A percentile compares a stretch with the other conserved stretches of the same genome.
phyloP scores from a whole-genome alignment of 306 rosid genomes.

The Erythrophleum fordii region DNA sequence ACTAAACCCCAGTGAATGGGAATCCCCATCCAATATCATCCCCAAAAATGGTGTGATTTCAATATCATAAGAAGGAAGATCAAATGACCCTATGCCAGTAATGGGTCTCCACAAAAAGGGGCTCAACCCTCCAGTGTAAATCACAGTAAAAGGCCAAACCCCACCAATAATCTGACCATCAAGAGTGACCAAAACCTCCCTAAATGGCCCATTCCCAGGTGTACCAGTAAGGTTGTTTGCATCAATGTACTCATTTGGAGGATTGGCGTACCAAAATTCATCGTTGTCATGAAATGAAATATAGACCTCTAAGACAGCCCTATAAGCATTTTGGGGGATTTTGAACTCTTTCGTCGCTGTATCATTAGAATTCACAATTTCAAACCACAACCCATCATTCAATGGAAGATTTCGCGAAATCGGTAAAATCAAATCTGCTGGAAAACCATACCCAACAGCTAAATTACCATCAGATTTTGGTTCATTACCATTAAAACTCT shows the following conservation, averaged over 20 bases:
- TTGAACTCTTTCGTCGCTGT: slow-evolving; percentile 54
- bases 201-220: too few relatives aligned
- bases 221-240: slow-evolving; percentile 62
- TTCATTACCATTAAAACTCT: slow-evolving; percentile 7
- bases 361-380: slow-evolving; percentile 56
- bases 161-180: slow-evolving; percentile 69
- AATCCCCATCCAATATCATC: too few relatives aligned
- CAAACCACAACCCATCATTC: too few relatives aligned
- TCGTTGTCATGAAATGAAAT: slow-evolving; percentile 94
- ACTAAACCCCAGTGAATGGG: slow-evolving; percentile 60
- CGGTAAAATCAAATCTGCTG: slow-evolving; percentile 85
- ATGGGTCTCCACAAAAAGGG: slow-evolving; percentile 90
- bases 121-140: slow-evolving; percentile 80
- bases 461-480: slow-evolving; percentile 28
- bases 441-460: slow-evolving; percentile 40
- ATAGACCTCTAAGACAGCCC: slow-evolving; percentile 89
- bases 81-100: too few relatives aligned
- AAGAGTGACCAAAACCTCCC: slow-evolving; percentile 80
- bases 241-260: slow-evolving; percentile 61
- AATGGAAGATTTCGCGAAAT: slow-evolving; percentile 65
- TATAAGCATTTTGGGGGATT: slow-evolving; percentile 73
- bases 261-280: slow-evolving; percentile 83
- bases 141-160: slow-evolving; percentile 87
- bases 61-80: slow-evolving; percentile 87
- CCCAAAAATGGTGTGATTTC: slow-evolving; percentile 83